Base-by-base conservation (phyloP, 495 filamentous ascomycete genomes). In the Cetradonia linearis region DNA sequence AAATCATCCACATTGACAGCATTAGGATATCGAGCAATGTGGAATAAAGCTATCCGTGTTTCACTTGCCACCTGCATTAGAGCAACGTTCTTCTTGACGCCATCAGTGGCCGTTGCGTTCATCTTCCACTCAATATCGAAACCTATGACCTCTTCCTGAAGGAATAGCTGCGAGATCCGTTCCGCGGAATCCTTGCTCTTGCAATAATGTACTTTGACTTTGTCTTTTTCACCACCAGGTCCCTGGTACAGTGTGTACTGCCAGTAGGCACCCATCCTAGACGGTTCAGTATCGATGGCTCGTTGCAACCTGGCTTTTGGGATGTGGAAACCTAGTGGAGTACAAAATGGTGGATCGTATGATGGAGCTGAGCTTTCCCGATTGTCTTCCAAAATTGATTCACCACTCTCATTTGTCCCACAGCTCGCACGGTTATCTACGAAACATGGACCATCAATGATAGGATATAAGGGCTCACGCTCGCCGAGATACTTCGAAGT, bases 121-220 rank as follows among this genome's bases (percentile, higher is more conserved):
- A 78, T 62, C 62, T 77, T 72, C 91, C 91, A 96, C 73, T 96
- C 91, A 65, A 96, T 77, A 67, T 96, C 91, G 62, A 95, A 89
- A 9, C 89, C 88, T 40, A 95, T 68, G 11, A 95, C 69, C 57
- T 81, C 76, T 65, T 91, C 81, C 14, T 81, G 60, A 42, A 84
- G 68, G 62, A 96, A 91, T 40, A 86, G 79, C 34, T 84, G 70
- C 18, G 84, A 74, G 2, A 88, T 77, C 13, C 73, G 70, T 67
- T 95, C 87, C 3, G 85, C 83, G 3, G 78, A 82, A 55, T 78
- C 72, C n/a, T 74, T 76, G 48, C 75, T 83, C 55, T 73, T 79
- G 74, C 89, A 92, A 67, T 94, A 94, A 68, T 94, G 85, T 5
- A 95, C 80, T 46, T 74, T 76, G 33, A 87, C 78, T 44, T 70